A percentile compares a stretch with the other conserved stretches of the same genome.
Evolutionary conservation across 2,329 filamentous ascomycete species (phyloP).

Genomic region (Dryadomyces quercivorus): DNA sequence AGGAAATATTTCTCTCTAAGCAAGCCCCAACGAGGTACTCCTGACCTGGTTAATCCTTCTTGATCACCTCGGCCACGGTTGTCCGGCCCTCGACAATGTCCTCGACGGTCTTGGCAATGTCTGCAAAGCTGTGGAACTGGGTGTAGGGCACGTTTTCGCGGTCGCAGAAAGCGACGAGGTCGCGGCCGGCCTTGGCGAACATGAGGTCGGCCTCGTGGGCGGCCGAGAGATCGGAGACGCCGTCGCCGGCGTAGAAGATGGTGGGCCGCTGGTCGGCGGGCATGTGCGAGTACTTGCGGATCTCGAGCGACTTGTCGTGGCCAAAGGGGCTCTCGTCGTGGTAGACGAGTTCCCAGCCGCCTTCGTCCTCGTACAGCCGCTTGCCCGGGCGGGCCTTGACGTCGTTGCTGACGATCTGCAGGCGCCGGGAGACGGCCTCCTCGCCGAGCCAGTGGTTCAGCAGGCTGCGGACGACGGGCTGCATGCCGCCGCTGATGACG

Average conservation of each 20-base stretch:
- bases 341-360: slow-evolving; percentile 79
- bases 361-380: slow-evolving; percentile 57
- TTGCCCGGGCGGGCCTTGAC: slow-evolving; percentile 51
- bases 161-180: slow-evolving; percentile 14
- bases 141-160: slow-evolving; percentile 36
- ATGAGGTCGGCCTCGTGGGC: slow-evolving; percentile 86
- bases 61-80: slow-evolving; percentile 9
- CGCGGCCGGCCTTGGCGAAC: slow-evolving; percentile 80
- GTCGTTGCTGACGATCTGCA: slow-evolving; percentile 86
- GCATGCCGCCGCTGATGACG: slow-evolving; percentile 86
- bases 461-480: slow-evolving; percentile 76
- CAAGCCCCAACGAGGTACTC: too few species aligned
- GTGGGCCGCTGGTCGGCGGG: slow-evolving; percentile 58
- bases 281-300: slow-evolving; percentile 72
- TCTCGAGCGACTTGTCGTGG: slow-evolving; percentile 93
- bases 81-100: slow-evolving; percentile 12
- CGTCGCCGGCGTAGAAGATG: slow-evolving; percentile 91
- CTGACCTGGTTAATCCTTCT: background rate
- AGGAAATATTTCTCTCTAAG: too few species aligned
- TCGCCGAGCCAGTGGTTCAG: slow-evolving; percentile 68
- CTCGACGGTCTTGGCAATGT: slow-evolving; percentile 12
- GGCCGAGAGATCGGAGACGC: slow-evolving; percentile 83
- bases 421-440: slow-evolving; percentile 53
- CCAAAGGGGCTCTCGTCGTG: slow-evolving; percentile 84
- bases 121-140: slow-evolving; percentile 46